Conservation (phyloP, 1,284 basidiomycete genomes). For the Moesziomyces antarcticus region DNA sequence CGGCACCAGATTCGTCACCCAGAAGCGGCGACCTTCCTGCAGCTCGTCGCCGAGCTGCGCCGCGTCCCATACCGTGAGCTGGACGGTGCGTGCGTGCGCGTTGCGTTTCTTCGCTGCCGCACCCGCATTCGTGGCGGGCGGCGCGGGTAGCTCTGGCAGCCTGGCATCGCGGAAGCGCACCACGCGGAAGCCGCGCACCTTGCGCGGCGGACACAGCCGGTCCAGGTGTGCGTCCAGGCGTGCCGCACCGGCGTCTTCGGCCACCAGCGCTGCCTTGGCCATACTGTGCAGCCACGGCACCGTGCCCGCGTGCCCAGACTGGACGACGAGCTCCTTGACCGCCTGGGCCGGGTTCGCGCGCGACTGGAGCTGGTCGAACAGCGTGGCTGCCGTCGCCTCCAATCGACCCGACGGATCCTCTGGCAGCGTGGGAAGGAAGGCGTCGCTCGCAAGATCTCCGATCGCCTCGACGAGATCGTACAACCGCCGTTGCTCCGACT, state of each 20-base stretch:
- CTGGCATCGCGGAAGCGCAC: conserved; percentile 78
- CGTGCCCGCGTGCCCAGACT: conserved; percentile 6
- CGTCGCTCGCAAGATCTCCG: conserved; percentile 18
- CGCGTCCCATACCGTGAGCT: conserved; percentile 56
- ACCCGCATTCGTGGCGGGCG: not conserved
- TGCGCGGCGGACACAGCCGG: conserved; percentile 79
- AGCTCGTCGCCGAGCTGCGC: conserved; percentile 27
- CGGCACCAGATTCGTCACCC: conserved; percentile 77
- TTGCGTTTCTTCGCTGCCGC: conserved; percentile 20
- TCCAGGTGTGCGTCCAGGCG: conserved; percentile 65
- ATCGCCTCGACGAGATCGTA: conserved; percentile 41
- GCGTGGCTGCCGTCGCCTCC: conserved; percentile 13
- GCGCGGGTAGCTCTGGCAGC: conserved; percentile 14
- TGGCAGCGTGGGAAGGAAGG: conserved; percentile 25
- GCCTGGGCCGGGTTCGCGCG: conserved; percentile 21
- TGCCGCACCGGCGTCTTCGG: conserved; percentile 9
- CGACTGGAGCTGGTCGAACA: conserved; percentile 21
- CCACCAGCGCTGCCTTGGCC: conserved; percentile 6
- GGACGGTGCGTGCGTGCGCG: conserved; percentile 44
- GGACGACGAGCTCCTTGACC: conserved; percentile 23
- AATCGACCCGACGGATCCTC: conserved; percentile 23
- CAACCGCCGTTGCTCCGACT: conserved; percentile 23
- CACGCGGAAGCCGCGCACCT: conserved; percentile 83
- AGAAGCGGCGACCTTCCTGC: conserved; percentile 23
- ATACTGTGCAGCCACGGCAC: conserved; percentile 28